Evolutionary conservation across 192 early-diverging fungal species (phyloP).

Genomic region (Backusella circina): DNA sequence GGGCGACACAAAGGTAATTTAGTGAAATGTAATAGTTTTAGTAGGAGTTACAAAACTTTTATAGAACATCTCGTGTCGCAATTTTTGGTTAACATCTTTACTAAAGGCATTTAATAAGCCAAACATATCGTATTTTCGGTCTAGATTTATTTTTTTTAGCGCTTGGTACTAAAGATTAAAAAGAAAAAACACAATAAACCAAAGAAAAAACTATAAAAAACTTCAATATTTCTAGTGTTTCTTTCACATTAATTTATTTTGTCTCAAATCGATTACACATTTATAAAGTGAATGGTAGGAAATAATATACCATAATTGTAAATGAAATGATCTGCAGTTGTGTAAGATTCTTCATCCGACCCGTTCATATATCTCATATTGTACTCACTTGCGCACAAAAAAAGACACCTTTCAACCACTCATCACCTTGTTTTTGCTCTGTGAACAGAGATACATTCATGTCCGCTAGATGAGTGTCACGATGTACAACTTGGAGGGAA

Average conservation of each 20-base stretch:
- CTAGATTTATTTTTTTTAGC: constrained; percentile 3
- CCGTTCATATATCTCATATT: background rate
- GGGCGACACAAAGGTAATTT: constrained; percentile 2
- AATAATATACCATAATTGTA: background rate
- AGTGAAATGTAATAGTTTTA: constrained; percentile 3
- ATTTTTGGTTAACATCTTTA: background rate
- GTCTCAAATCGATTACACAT: background rate
- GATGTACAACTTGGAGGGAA: background rate
- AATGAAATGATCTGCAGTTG: constrained; percentile 1
- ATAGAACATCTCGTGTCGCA: background rate
- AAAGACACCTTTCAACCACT: background rate
- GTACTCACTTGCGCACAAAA: background rate
- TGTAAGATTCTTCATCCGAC: background rate
- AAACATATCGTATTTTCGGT: background rate
- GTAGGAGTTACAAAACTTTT: background rate
- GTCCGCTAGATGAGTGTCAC: background rate
- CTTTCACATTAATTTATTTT: background rate
- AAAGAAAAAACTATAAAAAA: background rate
- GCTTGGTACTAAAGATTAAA: background rate
- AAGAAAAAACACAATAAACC: background rate
- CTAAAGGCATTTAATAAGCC: background rate
- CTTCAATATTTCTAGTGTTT: background rate
- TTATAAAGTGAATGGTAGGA: background rate
- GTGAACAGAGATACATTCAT: background rate
- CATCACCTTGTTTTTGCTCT: background rate